Evolutionary conservation across 2,329 filamentous ascomycete species (phyloP).

Genomic region (Aspergillus sp.): DNA sequence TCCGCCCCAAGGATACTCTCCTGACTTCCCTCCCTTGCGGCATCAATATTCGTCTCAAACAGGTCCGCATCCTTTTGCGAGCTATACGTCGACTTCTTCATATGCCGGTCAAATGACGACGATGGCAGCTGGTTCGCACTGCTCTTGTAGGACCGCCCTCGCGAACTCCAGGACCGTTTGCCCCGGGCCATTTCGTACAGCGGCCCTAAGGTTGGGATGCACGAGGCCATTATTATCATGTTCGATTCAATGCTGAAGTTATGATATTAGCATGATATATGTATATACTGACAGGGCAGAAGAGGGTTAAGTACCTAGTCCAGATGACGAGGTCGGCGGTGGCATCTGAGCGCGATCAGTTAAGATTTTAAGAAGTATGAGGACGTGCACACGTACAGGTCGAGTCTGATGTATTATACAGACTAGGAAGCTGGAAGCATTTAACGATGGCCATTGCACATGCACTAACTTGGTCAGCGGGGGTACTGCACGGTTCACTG

Average conservation of each 20-base stretch:
- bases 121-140: conserved; percentile 5
- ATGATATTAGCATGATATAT: too few relatives aligned
- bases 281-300: too few relatives aligned
- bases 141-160: conserved; percentile 13
- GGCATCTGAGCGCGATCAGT: conserved; percentile 23
- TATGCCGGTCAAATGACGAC: background rate
- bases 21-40: conserved; percentile 9
- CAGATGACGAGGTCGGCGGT: conserved; percentile 48
- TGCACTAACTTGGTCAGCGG: conserved; percentile 23
- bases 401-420: conserved; percentile 29
- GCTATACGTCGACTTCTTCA: background rate
- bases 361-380: too few relatives aligned
- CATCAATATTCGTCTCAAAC: background rate
- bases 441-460: conserved; percentile 35
- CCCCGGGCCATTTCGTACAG: conserved; percentile 28
- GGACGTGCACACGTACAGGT: conserved; percentile 26
- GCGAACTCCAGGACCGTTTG: conserved; percentile 13
- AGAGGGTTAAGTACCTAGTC: conserved; percentile 38
- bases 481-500: background rate
- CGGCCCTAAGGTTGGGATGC: conserved; percentile 36
- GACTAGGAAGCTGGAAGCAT: conserved; percentile 28
- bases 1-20: conserved; percentile 19
- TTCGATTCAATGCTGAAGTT: conserved; percentile 31
- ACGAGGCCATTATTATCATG: conserved; percentile 34
- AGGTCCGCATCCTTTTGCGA: conserved; percentile 4